These are phyloP conservation scores for Hsuehochloa calcarea DNA, from an alignment of 176 grass and related monocot species.

Conservation along the genomic window DNA sequence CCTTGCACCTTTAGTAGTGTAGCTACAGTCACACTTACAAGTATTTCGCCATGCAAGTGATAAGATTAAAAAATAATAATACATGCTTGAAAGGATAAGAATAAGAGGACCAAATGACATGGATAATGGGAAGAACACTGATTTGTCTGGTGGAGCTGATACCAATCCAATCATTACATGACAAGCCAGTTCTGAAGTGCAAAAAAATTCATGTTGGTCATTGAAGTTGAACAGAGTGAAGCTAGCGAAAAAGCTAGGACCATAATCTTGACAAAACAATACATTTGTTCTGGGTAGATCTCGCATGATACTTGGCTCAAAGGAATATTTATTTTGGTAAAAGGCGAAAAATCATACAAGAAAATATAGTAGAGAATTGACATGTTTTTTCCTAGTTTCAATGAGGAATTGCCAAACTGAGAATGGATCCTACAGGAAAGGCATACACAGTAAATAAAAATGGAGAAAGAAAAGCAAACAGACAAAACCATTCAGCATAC, in stretches of 20 bases:
- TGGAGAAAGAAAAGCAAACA: not conserved
- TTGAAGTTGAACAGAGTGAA: not conserved
- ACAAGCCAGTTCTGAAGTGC: not conserved
- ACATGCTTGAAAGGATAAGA: not conserved
- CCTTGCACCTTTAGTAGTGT: slow-evolving; percentile 1
- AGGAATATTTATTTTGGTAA: not conserved
- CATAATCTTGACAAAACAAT: not conserved
- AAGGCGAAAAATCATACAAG: not conserved
- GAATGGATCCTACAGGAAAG: not conserved
- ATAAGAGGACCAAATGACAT: not conserved
- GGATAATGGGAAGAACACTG: not conserved
- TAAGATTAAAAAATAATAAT: not conserved
- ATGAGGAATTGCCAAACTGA: not conserved
- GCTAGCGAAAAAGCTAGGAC: not conserved
- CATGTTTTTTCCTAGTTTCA: not conserved
- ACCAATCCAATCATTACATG: not conserved
- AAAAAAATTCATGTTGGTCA: not conserved
- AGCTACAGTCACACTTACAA: slow-evolving; percentile 5
- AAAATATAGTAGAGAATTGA: not conserved
- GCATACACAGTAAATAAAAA: not conserved
- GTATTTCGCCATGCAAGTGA: not conserved
- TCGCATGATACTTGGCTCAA: not conserved
- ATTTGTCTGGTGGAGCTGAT: not conserved
- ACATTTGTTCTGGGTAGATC: not conserved
- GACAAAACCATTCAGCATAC: not conserved